Evolutionary conservation across 208 protist genomes (phyloP), one percentile per base, ranked within the genome.

Genomic region (Tritrichomonas musculus): DNA sequence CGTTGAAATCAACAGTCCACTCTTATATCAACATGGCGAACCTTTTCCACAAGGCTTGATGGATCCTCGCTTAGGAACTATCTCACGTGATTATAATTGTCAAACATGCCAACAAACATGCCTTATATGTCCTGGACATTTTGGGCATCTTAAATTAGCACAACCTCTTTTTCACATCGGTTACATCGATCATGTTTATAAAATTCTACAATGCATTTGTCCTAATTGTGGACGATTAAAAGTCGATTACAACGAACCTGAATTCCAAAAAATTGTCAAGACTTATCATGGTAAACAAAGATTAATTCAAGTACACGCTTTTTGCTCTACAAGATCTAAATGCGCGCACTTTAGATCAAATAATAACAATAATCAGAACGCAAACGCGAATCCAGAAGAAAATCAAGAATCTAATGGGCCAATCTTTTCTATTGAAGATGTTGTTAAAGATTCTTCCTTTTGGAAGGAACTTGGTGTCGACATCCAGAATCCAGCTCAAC

Each of bases 401-500:
- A n/a, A n/a, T n/a, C n/a, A n/a, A n/a, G n/a, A n/a, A n/a, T n/a
- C n/a, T n/a, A n/a, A n/a, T n/a, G n/a, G n/a, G n/a, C 53, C 53
- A 60, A 60, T 17, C 17, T 17, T 17, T 39, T 5, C 20, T 3
- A 60, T 11, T 8, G 27, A 41, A 88, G 77, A 88, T 39, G 41
- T 92, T 9, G 30, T 41, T 66, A 39, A 30, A 69, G 57, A 92
- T 53, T 8, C 20, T 47, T 14, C 33, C n/a, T 64, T 92, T 33
- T 92, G 88, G 50, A 84, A 96, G 22, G 94, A 93, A 50, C 47
- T 44, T 11, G 44, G 44, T 11, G 33, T 44, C 33, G 20, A 93
- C 66, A 44, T 69, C 92, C n/a, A 94, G 95, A 77, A 96, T 95
- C 72, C 94, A 95, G 93, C 39, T 72, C 2, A 39, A 49, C 30